Base-by-base conservation (phyloP, 495 filamentous ascomycete species). In the Echria macrotheca region DNA sequence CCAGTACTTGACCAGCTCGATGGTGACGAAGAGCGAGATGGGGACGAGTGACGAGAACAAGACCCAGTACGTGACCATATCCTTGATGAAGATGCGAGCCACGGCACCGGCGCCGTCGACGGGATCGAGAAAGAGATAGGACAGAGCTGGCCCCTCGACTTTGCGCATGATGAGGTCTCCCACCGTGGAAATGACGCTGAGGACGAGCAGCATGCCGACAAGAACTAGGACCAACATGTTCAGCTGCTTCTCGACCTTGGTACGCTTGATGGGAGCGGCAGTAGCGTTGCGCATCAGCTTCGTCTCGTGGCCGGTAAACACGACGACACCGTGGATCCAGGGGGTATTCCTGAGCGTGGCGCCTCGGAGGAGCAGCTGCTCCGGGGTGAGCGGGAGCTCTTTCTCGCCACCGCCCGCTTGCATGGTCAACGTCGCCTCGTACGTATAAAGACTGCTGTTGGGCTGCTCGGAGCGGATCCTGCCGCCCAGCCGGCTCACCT, bases 261-360 rank as follows among this genome's bases (percentile, higher is more conserved):
- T 99, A 40, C 89, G 83, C 73, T 99, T 99, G 66, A 99, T 97
- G 28, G 94, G 93, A 2, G 94, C 86, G 10, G 94, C 94, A 7
- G 91, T 97, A 22, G 94, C 94, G 64, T 99, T 99, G 49, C 94
- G 81, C 94, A 99, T 97, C 57, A 99, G 74, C 65, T 99, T 99
- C 22, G 94, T 97, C 70, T 99, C 91, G 65, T 99, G 94, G 47
- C 94, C 94, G 15, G 91, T 99, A 56, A 99, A 99, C 12, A 97
- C 91, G 51, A 97, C 94, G 45, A 93, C 81, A 24, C 91, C 94
- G 65, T 97, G 89, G 45, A 99, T 82, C 94, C 94, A 99, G 17
- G 91, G 91, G 8, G 94, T 99, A 57, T 99, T 99, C 45, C 94
- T 79, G 33, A 99, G 72, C 3, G 93, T 96, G 10, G 94, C 94